Percentiles rank a stretch among this genome's conserved stretches.
Evolutionary conservation across 441 rosid species (phyloP).

Genomic region (Mallotus japonicus): DNA sequence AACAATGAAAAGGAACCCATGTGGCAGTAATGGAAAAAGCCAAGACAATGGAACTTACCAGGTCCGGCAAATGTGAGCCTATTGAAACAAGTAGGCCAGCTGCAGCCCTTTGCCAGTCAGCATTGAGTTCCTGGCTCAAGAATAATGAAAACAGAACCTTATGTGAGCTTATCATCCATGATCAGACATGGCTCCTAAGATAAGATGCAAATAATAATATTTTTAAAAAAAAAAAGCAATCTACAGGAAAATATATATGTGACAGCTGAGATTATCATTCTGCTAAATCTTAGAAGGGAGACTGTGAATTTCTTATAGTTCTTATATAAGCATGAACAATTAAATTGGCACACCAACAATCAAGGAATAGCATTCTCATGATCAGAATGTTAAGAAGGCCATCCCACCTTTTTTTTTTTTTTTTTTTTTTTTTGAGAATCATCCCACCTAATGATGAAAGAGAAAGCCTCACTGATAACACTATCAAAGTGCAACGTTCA

Average conservation of each 20-base stretch:
- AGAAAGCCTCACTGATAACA: not conserved
- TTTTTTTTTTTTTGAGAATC: no score
- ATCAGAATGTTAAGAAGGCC: not conserved
- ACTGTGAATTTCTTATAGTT: not conserved
- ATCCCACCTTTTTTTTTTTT: no score
- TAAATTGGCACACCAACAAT: not conserved
- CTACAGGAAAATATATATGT: not conserved
- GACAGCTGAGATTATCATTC: not conserved
- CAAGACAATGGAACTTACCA: slow-evolving; percentile 51
- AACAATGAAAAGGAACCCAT: not conserved
- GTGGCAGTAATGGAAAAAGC: not conserved
- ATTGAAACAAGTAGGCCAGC: slow-evolving; percentile 86
- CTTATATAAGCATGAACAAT: not conserved
- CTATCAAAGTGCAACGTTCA: not conserved
- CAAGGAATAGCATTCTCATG: not conserved
- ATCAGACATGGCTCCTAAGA: not conserved
- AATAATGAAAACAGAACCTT: slow-evolving; percentile 20
- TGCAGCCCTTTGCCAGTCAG: slow-evolving; percentile 97
- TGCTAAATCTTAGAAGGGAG: not conserved
- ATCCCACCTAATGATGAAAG: not conserved
- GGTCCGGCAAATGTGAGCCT: slow-evolving; percentile 90
- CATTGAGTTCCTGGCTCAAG: slow-evolving; percentile 62
- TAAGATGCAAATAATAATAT: not conserved
- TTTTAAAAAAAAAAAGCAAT: not conserved
- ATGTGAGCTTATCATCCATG: not conserved